A percentile compares a stretch with the other conserved stretches of the same genome.
Evolutionary conservation across 208 protist genomes (phyloP).

Genomic region (Leishmania tropica): DNA sequence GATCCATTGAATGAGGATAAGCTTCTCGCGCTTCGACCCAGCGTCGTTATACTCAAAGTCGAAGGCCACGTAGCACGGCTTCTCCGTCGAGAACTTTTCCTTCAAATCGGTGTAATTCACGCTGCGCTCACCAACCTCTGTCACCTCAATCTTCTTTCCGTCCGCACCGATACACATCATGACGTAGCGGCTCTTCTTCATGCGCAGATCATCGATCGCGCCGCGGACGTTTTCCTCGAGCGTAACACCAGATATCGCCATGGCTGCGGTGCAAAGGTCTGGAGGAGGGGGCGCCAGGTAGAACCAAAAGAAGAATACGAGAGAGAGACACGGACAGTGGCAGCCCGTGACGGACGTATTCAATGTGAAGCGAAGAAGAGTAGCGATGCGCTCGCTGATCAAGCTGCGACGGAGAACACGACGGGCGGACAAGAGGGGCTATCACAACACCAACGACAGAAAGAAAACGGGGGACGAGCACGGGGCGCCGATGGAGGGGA

Average conservation of each 20-base stretch:
- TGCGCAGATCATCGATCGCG: conserved; percentile 80
- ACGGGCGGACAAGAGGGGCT: neutral
- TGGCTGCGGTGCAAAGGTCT: conserved; percentile 21
- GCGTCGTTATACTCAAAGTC: conserved; percentile 90
- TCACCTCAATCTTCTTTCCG: conserved; percentile 80
- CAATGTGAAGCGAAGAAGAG: neutral
- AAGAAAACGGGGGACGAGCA: neutral
- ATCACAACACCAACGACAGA: neutral
- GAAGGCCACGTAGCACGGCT: conserved; percentile 91
- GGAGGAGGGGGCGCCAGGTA: neutral
- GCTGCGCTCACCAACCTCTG: conserved; percentile 44
- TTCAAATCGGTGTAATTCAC: conserved; percentile 85
- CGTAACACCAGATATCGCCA: conserved; percentile 90
- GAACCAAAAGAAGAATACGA: neutral
- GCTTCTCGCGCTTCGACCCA: conserved; percentile 70
- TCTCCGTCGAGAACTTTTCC: conserved; percentile 49
- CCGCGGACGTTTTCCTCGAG: conserved; percentile 62
- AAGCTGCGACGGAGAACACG: neutral
- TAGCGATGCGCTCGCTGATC: neutral
- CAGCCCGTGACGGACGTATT: neutral
- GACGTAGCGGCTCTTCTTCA: conserved; percentile 85
- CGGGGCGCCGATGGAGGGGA: neutral
- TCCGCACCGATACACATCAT: conserved; percentile 86
- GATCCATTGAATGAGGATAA: conserved; percentile 91
- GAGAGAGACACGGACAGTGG: neutral